Evolutionary conservation across 208 protist genomes (phyloP), one percentile per base, ranked within the genome.

Genomic region (Acanthamoeba castellanii): DNA sequence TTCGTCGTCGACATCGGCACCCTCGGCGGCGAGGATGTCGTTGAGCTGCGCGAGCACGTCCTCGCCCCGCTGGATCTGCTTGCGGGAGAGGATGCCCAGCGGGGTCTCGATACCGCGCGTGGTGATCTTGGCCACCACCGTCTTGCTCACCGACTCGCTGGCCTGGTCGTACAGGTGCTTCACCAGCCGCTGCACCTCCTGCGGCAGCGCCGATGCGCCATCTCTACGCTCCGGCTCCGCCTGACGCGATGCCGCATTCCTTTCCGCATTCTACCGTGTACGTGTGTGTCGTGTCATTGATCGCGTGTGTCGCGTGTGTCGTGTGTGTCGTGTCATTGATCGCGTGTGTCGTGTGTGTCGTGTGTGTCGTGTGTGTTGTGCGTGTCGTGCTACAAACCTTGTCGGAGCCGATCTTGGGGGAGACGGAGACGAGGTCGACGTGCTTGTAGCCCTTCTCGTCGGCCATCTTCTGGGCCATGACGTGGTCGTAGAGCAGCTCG

Each of bases 41-140:
- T 30, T 32, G 37, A 93, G 22, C 18, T 32, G 59, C 1, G 50
- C 4, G 14, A 94, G 90, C 16, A 82, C 66, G 52, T 94, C 72
- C 42, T 94, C 90, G 11, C 90, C 90, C 4, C 66, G 66, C 57
- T 95, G 61, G 37, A 95, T 78, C 55, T 95, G 93, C 57, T 72
- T 34, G 42, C 16, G 59, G 5, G 93, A 95, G 34, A 95, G 84
- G 42, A 95, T 66, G 82, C 93, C 93, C 27, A 95, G 85, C 34
- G 93, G 93, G 22, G 93, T 95, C 70, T 95, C 93, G 66, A 95
- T 95, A 45, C 93, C 93, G 50, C 57, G 42, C 37, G 81, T 74
- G 57, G 93, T 95, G 74, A 95, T 95, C 30, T 42, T 70, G 34
- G 78, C 93, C 47, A 68, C 57, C 18, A 95, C 70, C 20, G 81